Percentiles rank a stretch among this genome's conserved stretches.
Evolutionary conservation across 257 asterid species (phyloP).

Genomic region (Scutellaria galericulata): DNA sequence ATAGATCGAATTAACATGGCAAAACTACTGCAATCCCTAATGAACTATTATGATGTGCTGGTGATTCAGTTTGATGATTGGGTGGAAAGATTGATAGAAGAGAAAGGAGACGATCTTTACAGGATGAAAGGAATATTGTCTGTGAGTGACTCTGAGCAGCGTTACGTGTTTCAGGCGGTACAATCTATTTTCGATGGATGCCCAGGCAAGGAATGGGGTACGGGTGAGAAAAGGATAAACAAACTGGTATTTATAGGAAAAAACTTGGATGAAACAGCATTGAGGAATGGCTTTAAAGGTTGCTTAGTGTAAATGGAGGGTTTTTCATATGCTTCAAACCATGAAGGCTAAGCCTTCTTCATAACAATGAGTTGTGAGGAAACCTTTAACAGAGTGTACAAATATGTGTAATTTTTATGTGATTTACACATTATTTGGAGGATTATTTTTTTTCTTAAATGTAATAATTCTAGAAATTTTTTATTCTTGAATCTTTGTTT

Average conservation of each 20-base stretch:
- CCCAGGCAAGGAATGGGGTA: conserved; percentile 91
- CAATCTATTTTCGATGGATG: conserved; percentile 81
- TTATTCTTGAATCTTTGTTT: too few relatives aligned
- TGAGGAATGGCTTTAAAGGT: conserved; percentile 89
- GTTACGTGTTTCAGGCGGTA: conserved; percentile 92
- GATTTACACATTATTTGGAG: too few relatives aligned
- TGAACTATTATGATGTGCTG: not conserved
- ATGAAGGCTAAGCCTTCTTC: too few relatives aligned
- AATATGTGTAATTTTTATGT: too few relatives aligned
- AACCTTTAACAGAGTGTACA: too few relatives aligned
- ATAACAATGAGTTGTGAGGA: too few relatives aligned
- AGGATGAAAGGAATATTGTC: conserved; percentile 93
- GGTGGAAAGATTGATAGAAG: conserved; percentile 88
- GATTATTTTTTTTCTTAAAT: too few relatives aligned
- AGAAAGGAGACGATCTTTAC: conserved; percentile 89
- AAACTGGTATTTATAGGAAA: conserved; percentile 89
- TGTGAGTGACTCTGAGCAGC: conserved; percentile 73
- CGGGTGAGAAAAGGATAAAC: conserved; percentile 79
- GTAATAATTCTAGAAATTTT: too few relatives aligned
- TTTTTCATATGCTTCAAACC: not conserved
- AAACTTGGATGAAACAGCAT: conserved; percentile 80
- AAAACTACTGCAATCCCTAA: not conserved
- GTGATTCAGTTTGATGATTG: conserved; percentile 84
- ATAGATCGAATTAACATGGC: not conserved
- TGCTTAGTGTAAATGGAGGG: conserved; percentile 61